phyloP scores from a whole-genome alignment of 2,329 filamentous ascomycete species.

The Tolypocladium tundrense region DNA sequence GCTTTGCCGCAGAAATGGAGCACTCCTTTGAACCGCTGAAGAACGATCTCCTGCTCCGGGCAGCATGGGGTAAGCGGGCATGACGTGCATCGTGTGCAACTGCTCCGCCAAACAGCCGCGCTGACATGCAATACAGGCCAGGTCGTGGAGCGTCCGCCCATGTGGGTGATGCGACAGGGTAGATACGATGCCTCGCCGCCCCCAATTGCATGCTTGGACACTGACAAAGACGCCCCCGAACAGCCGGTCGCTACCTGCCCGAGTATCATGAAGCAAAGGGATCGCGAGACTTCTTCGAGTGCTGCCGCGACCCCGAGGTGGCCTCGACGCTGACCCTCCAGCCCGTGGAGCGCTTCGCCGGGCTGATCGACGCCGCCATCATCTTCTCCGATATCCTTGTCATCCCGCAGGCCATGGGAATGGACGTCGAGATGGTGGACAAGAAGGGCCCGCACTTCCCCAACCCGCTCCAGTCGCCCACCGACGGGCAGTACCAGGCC shows the following conservation, averaged over 20 bases:
- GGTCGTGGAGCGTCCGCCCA: conserved; percentile 82
- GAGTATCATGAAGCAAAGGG: conserved; percentile 97
- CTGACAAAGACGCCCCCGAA: neutral
- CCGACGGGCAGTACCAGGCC: conserved; percentile 72
- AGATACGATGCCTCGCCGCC: conserved; percentile 14
- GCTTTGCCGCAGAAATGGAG: conserved; percentile 37
- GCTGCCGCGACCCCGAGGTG: conserved; percentile 86
- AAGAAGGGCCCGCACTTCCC: conserved; percentile 96
- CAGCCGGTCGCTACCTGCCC: conserved; percentile 91
- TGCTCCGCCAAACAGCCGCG: conserved; percentile 11
- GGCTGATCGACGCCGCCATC: conserved; percentile 90
- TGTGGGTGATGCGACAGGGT: conserved; percentile 99
- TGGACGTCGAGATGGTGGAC: conserved; percentile 97
- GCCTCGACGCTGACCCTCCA: conserved; percentile 90
- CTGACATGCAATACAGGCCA: conserved; percentile 48
- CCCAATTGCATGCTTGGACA: neutral
- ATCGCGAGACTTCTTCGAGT: conserved; percentile 88
- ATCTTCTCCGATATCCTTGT: conserved; percentile 99
- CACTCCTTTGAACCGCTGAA: conserved; percentile 72
- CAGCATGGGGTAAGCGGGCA: conserved; percentile 67
- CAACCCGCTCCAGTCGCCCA: conserved; percentile 65
- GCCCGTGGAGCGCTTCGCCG: conserved; percentile 82
- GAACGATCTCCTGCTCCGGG: conserved; percentile 86
- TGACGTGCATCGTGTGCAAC: neutral
- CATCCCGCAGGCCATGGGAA: conserved; percentile 94